Base-by-base conservation (phyloP, 306 rosid genomes). In the Prunus persica region DNA sequence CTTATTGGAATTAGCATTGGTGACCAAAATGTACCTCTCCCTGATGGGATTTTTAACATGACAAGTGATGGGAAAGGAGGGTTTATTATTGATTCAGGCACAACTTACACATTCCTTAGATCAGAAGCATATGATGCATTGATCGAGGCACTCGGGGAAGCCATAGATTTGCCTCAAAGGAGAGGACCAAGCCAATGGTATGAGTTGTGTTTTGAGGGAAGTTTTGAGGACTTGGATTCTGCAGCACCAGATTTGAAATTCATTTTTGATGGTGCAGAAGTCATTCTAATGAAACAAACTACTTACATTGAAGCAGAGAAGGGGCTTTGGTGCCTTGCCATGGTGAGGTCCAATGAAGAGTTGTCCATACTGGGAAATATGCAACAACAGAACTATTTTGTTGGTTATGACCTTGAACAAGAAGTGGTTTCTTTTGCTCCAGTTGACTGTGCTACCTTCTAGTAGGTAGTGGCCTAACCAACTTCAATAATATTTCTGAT, bases 381-480 rank as follows among this genome's bases (percentile, higher is more conserved):
- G 22, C 74, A 76, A 45, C 61, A 69, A 57, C 76, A 71, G 51
- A 70, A 70, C 69, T 70, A 43, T 34, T 55, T 27, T 47, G 74
- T 81, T 64, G 78, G 84, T 8, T 65, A 12, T 70, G 84, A 81
- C 63, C 78, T 81, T 22, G 84, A 81, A 19, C 76, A 74, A 15
- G 22, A 57, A 54, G 50, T 76, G 13, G 19, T 81, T 64, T 81
- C 84, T 64, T 81, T 81, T 45, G 74, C 72, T 64, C 77, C 78
- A 12, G 74, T 72, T 25, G 69, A 76, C 28, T 76, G 80, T 75
- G 67, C 67, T 76, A 62, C 56, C 12, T 70, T 75, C 58, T 65
- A 14, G 30, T 61, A 13, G 15, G 14, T 58, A 22, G 7, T 20
- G 28, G 4, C 55, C 19, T 51, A 51, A 51, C 19, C 18, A 13